Percentiles rank a stretch among this genome's conserved stretches.
phyloP scores from a whole-genome alignment of 2,329 filamentous ascomycete species.

The Blastomyces silverae region DNA sequence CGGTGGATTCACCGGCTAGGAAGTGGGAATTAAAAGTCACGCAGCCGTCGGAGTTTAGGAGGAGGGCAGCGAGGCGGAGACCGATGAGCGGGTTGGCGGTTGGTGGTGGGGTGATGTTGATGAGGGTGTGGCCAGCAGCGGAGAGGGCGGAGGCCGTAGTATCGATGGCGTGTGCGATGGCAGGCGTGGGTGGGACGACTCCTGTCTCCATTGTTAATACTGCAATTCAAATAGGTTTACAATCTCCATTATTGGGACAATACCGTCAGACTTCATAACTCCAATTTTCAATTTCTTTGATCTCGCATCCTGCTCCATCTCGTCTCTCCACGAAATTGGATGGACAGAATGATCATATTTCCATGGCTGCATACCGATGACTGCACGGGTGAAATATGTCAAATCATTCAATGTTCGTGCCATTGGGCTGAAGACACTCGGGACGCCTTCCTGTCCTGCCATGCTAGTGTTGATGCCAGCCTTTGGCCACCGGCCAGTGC shows the following conservation, averaged over 20 bases:
- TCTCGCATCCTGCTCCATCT: conserved; percentile 53
- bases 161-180: conserved; percentile 69
- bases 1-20: conserved; percentile 69
- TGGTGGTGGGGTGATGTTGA: conserved; percentile 58
- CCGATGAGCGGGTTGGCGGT: conserved; percentile 72
- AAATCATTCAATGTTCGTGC: conserved; percentile 75
- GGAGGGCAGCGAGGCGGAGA: conserved; percentile 66
- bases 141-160: conserved; percentile 63
- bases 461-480: conserved; percentile 77
- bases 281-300: conserved; percentile 65
- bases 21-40: conserved; percentile 71
- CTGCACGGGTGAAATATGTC: conserved; percentile 70
- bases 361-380: conserved; percentile 81
- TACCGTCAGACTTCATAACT: conserved; percentile 65
- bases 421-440: conserved; percentile 89
- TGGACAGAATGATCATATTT: conserved; percentile 80
- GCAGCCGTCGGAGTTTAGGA: conserved; percentile 80
- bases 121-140: conserved; percentile 67
- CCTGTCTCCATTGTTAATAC: conserved; percentile 31
- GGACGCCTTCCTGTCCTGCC: conserved; percentile 85
- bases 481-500: conserved; percentile 85
- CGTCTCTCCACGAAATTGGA: conserved; percentile 68
- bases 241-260: conserved; percentile 9
- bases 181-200: conserved; percentile 79
- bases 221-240: conserved; percentile 15